Base-by-base conservation (phyloP, 2,329 filamentous ascomycete genomes). In the Alternaria hordeiaustralica region DNA sequence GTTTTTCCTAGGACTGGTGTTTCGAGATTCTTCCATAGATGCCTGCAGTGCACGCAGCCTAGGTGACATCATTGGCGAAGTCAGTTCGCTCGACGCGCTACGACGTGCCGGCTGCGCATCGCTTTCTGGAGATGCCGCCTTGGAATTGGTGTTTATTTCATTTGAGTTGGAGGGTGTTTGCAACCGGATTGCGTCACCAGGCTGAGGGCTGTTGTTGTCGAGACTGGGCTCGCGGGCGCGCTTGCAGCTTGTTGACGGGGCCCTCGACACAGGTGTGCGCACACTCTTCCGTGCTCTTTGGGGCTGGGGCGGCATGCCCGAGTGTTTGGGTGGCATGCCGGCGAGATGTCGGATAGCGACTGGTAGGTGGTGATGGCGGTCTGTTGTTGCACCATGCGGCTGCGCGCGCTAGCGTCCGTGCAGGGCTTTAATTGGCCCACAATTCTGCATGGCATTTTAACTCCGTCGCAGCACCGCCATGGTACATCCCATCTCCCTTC, bases 371-470 rank as follows among this genome's bases (percentile, higher is more conserved):
- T 15, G 26, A 46, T 50, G 30, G 26, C 12, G 30, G 23, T 33
- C 8, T 44, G 56, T 60, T 49, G 43, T 45, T 36, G 25, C 41
- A 33, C 11, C 28, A 46, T 21, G 45, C 15, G 55, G 49, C 49
- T 44, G 23, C 25, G 41, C 43, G 44, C 55, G 60, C 60, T 62
- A 60, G 57, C 45, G 30, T 53, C 44, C 55, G 23, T 25, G 30
- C 51, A 13, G 54, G 59, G 25, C 15, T 28, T 46, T 53, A n/a
- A 54, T 58, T 53, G 36, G 60, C 55, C 26, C 9, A 18, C 36
- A 41, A 41, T 41, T 41, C 36, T 41, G 36, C 7, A 41, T 41
- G 36, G 36, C 36, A 41, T 41, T 41, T 41, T 41, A 41, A 41
- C 15, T 41, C 15, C 36, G 36, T 41, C 36, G 36, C 15, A 18